Evolutionary conservation across 257 asterid species (phyloP).

Genomic region (Solanum arcanum): DNA sequence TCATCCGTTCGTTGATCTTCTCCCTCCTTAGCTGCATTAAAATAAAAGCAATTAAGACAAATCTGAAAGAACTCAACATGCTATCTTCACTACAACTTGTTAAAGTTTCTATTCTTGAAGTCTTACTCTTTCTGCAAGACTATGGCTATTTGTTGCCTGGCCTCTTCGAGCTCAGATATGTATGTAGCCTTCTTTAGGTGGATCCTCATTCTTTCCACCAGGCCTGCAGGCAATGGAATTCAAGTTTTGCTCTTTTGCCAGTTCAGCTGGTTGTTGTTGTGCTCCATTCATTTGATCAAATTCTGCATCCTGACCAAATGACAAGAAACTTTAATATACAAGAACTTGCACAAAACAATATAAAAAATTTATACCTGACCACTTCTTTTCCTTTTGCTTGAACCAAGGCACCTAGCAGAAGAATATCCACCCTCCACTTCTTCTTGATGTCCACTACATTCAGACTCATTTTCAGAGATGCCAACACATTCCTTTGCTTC

Average conservation of each 20-base stretch:
- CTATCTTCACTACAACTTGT: not conserved
- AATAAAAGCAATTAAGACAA: not conserved
- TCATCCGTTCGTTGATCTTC: constrained; percentile 96
- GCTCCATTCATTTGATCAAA: constrained; percentile 29
- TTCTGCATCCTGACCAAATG: constrained; percentile 26
- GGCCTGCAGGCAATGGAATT: constrained; percentile 23
- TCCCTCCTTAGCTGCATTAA: constrained; percentile 79
- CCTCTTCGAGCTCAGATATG: constrained; percentile 84
- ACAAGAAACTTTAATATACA: not conserved
- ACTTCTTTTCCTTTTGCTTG: constrained; percentile 70
- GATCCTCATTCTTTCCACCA: constrained; percentile 50
- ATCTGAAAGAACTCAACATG: not conserved
- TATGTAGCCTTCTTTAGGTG: constrained; percentile 71
- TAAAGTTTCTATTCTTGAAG: not conserved
- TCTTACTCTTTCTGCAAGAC: constrained; percentile 94
- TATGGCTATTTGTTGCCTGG: constrained; percentile 95
- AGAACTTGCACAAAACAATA: not conserved
- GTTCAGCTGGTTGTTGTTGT: constrained; percentile 17
- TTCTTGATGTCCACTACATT: constrained; percentile 54
- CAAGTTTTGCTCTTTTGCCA: constrained; percentile 29
- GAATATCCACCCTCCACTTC: constrained; percentile 33
- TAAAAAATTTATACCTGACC: constrained; percentile 27
- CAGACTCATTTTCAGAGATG: constrained; percentile 43
- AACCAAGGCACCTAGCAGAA: constrained; percentile 31
- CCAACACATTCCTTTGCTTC: constrained; percentile 38